These are phyloP conservation scores for Akanthomyces uredinophilus DNA, from an alignment of 2,329 filamentous ascomycete species.

Conservation along the genomic window DNA sequence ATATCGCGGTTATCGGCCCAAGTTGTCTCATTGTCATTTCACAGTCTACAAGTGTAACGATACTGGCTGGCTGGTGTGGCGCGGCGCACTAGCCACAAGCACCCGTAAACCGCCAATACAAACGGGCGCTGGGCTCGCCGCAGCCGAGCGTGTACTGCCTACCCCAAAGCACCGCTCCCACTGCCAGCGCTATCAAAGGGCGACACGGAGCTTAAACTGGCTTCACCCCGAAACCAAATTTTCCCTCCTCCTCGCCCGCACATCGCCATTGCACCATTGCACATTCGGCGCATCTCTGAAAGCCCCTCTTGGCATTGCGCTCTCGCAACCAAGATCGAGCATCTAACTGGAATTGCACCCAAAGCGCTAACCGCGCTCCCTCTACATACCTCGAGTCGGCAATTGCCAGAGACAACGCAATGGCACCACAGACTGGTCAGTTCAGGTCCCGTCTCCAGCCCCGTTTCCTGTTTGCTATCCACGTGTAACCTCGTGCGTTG, in stretches of 20 bases:
- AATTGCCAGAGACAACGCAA: constrained; percentile 8
- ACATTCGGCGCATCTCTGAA: background rate
- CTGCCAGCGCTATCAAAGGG: background rate
- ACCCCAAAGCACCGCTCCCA: background rate
- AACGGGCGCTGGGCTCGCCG: background rate
- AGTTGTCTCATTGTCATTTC: no score
- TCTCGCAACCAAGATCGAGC: background rate
- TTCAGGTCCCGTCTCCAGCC: constrained; percentile 8
- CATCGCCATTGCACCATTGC: constrained; percentile 3
- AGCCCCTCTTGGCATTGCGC: background rate
- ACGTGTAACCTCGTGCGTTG: background rate
- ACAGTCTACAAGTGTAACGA: background rate
- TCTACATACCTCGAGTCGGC: background rate
- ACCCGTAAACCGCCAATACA: background rate
- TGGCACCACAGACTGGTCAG: constrained; percentile 20
- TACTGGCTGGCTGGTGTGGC: background rate
- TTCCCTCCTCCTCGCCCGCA: constrained; percentile 6
- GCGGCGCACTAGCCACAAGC: constrained; percentile 1
- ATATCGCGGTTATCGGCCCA: no score
- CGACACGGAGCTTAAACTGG: constrained; percentile 2
- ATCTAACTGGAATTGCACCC: background rate
- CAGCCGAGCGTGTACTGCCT: background rate
- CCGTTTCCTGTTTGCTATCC: background rate
- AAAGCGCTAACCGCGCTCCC: constrained; percentile 1
- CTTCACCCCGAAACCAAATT: constrained; percentile 7